phyloP scores from a whole-genome alignment of 352 stramenopile genomes.

The Plasmopara viticola region DNA sequence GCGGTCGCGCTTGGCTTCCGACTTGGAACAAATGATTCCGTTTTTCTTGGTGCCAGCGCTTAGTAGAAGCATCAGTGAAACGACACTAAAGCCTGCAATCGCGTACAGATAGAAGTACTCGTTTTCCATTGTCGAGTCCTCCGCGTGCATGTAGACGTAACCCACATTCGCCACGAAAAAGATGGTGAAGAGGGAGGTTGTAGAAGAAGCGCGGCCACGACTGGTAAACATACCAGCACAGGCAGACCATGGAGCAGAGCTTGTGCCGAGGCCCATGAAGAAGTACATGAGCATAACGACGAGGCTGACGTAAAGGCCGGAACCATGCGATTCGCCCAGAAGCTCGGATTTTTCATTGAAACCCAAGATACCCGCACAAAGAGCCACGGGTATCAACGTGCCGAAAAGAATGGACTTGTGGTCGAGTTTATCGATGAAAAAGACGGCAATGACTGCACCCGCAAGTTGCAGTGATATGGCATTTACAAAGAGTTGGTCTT shows the following conservation, averaged over 20 bases:
- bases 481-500: slow-evolving; percentile 51
- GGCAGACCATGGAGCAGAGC: slow-evolving; percentile 50
- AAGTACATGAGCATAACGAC: slow-evolving; percentile 70
- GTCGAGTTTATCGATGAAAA: slow-evolving; percentile 76
- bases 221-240: slow-evolving; percentile 62
- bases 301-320: slow-evolving; percentile 47
- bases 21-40: slow-evolving; percentile 49
- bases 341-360: slow-evolving; percentile 54
- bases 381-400: slow-evolving; percentile 50
- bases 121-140: slow-evolving; percentile 27
- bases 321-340: slow-evolving; percentile 31
- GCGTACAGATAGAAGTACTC: slow-evolving; percentile 57
- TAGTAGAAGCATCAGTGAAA: slow-evolving; percentile 37
- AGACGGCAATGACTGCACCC: slow-evolving; percentile 58
- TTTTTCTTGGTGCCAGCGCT: slow-evolving; percentile 55
- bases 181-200: slow-evolving; percentile 44
- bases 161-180: slow-evolving; percentile 49
- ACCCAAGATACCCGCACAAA: slow-evolving; percentile 42
- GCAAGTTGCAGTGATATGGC: slow-evolving; percentile 46
- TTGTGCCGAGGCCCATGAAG: slow-evolving; percentile 66
- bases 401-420: slow-evolving; percentile 66
- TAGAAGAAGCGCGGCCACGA: slow-evolving; percentile 40
- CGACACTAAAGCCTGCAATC: slow-evolving; percentile 37
- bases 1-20: slow-evolving; percentile 37
- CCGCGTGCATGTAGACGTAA: slow-evolving; percentile 52